Evolutionary conservation across 2,329 filamentous ascomycete genomes (phyloP), one percentile per base, ranked within the genome.

Genomic region (Clarireedia homoeocarpa): DNA sequence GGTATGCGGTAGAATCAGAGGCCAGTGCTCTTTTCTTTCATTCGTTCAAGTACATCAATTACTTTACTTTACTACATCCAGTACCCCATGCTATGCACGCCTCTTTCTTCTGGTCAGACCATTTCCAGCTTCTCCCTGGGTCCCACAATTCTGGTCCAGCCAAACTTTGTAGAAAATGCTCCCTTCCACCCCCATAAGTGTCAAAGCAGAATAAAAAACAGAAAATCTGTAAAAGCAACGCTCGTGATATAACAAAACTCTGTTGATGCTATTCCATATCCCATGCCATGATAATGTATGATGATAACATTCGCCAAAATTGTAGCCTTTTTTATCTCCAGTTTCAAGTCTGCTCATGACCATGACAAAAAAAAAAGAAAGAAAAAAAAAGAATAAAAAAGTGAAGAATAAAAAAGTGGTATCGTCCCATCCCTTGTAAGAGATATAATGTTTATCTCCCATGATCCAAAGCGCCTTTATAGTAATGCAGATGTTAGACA

Each of bases 381-480:
- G 39, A 6, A n/a, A 17, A n/a, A 17, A n/a, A 14, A 38, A 39
- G 20, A 10, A 9, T 3, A 3, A 20, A 20, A 20, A 20, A 20
- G 20, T 20, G 12, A 20, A 38, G 12, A 53, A 20, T 23, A 39
- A 23, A 51, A 55, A 50, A 55, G 23, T 55, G 53, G 53, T 55
- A 55, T 55, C 53, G 38, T 55, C 53, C 53, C 38, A 42, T 34
- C 53, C 46, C 36, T 55, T 42, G 44, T 20, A 20, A 46, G 26
- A 45, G 44, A n/a, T 51, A 51, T 39, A 50, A 17, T 26, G 20
- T 53, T 47, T 55, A 55, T 55, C 46, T 50, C 38, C 53, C 53
- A 56, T 51, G 42, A 55, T 50, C 53, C 53, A 50, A 42, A 55
- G 53, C 53, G 53, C 53, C 53, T 26, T 48, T 54, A 51, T 46